Base-by-base conservation (phyloP, 2,329 filamentous ascomycete genomes). In the Aspergillus sp. region DNA sequence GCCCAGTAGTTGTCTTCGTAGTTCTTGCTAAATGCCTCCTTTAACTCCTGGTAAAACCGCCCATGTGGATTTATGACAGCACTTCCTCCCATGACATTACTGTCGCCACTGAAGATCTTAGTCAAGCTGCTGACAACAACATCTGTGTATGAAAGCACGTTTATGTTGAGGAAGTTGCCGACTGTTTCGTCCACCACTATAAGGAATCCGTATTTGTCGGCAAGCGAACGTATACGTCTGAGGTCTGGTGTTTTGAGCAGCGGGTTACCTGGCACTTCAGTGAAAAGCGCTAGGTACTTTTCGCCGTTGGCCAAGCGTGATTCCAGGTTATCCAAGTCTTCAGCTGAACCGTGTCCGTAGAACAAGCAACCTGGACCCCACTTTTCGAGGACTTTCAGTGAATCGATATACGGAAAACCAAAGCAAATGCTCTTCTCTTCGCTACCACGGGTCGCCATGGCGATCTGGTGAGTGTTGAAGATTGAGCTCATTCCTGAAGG, bases 351-450 rank as follows among this genome's bases (percentile, higher is more conserved):
- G 57, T 85, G 79, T 3, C 91, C 91, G 66, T 94, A 96, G 63
- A 97, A 97, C 2, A 85, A 65, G 49, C 85, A 90, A 1, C 91
- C 91, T 0, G 89, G 86, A 0, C 91, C 93, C 65, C 94, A 97
- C 65, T 97, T 98, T 64, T 97, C 76, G 4, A 97, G 73, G 43
- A 96, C 88, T 65, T 98, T 98, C 46, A 97, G 77, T 0, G 93
- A 96, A 67, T 98, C 93, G 44, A 96, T 88, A 58, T 98, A 98
- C 0, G 93, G 89, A 57, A 98, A 98, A n/a, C 93, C 93, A 60
- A 88, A 96, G 60, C 85, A 90, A 61, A 98, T 82, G 65, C 88
- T 94, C 67, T 87, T 86, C 81, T 34, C 83, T 79, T 0, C 19
- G 19, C 19, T 19, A 19, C 19, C 19, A 19, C 19, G 19, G 19